A percentile compares a stretch with the other conserved stretches of the same genome.
Conservation (phyloP, 495 filamentous ascomycete genomes). For the Alectoria sarmentosa region DNA sequence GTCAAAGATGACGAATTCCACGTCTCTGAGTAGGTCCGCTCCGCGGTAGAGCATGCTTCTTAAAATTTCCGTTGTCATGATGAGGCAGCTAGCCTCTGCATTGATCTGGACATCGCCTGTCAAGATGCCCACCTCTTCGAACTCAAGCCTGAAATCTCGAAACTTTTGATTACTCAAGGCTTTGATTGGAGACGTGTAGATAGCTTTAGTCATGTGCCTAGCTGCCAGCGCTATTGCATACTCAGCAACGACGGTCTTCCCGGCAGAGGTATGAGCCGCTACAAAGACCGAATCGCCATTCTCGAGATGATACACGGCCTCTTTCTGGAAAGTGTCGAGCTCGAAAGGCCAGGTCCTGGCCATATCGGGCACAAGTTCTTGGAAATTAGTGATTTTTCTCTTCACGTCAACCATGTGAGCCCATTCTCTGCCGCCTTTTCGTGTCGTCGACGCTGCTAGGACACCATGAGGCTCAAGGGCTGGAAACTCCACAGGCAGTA, state of each 20-base stretch:
- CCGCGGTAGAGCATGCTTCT: conserved; percentile 97
- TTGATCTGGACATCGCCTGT: conserved; percentile 98
- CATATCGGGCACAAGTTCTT: conserved; percentile 91
- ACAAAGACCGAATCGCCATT: conserved; percentile 97
- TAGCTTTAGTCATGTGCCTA: conserved; percentile 98
- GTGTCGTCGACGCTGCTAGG: conserved; percentile 63
- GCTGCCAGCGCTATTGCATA: conserved; percentile 94
- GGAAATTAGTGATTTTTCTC: conserved; percentile 82
- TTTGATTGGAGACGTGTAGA: conserved; percentile 98
- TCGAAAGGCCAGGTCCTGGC: conserved; percentile 95
- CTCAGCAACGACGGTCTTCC: conserved; percentile 96
- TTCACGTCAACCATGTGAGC: conserved; percentile 97
- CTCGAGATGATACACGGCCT: conserved; percentile 95
- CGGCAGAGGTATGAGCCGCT: conserved; percentile 96
- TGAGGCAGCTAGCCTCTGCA: conserved; percentile 93
- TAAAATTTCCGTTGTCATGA: conserved; percentile 98
- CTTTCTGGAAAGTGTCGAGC: conserved; percentile 96
- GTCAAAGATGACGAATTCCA: conserved; percentile 98
- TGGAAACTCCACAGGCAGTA: conserved; percentile 91
- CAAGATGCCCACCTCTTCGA: conserved; percentile 93
- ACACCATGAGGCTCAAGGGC: conserved; percentile 77
- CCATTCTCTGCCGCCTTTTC: conserved; percentile 79
- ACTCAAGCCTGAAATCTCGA: conserved; percentile 79
- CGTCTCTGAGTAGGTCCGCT: conserved; percentile 91
- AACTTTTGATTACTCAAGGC: conserved; percentile 98